phyloP scores from a whole-genome alignment of 2,329 filamentous ascomycete genomes.

The Sarocladiaceae sp. region DNA sequence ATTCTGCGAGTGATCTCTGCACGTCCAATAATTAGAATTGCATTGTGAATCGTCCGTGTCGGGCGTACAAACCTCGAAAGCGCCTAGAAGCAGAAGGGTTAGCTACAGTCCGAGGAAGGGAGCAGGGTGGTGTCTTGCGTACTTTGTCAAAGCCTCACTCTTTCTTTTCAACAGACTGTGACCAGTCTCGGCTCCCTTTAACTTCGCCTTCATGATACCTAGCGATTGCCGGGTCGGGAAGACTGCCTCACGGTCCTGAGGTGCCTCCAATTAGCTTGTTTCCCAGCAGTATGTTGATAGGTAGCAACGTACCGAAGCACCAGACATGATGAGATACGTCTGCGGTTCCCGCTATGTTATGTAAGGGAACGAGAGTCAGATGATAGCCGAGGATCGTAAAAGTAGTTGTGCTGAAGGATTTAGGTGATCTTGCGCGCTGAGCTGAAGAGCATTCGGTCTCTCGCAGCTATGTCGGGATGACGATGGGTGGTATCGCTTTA shows the following conservation, averaged over 20 bases:
- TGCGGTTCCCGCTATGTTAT: no score
- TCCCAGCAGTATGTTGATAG: background rate
- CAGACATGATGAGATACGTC: constrained; percentile 27
- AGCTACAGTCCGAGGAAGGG: background rate
- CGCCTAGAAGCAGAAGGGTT: constrained; percentile 50
- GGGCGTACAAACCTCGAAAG: constrained; percentile 65
- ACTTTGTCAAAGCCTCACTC: constrained; percentile 98
- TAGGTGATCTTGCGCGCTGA: background rate
- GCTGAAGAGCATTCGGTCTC: constrained; percentile 1
- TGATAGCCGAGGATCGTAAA: background rate
- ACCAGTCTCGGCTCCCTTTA: constrained; percentile 88
- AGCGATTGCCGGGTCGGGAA: constrained; percentile 97
- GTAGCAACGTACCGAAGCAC: constrained; percentile 30
- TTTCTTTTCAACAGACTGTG: constrained; percentile 96
- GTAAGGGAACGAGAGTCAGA: background rate
- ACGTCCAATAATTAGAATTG: background rate
- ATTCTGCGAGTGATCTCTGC: constrained; percentile 93
- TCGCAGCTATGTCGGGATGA: constrained; percentile 7
- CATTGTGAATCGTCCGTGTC: background rate
- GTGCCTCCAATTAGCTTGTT: background rate
- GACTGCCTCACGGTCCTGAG: constrained; percentile 86
- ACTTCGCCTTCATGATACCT: constrained; percentile 95
- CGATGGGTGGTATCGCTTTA: constrained; percentile 6
- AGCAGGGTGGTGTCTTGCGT: constrained; percentile 27
- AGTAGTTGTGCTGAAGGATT: background rate